Evolutionary conservation across 768 basidiomycete species (phyloP).

Genomic region (Sistotremastrum suecicum): DNA sequence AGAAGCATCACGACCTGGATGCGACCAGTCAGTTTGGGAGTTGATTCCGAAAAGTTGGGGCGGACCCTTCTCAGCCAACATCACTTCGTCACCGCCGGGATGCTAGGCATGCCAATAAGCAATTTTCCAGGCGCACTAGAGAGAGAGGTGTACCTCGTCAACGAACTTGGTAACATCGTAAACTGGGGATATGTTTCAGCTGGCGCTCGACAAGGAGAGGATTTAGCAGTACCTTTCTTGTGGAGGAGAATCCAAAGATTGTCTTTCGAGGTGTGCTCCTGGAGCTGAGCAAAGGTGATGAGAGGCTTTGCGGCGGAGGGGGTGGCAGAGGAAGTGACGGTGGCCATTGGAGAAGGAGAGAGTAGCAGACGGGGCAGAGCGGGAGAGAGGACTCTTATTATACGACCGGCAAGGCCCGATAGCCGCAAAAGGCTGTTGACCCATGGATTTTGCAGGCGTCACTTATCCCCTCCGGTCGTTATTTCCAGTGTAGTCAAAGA

Average conservation of each 20-base stretch:
- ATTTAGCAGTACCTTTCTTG: slow-evolving; percentile 50
- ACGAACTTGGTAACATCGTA: slow-evolving; percentile 90
- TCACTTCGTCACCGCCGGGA: slow-evolving; percentile 96
- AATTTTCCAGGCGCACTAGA: neutral
- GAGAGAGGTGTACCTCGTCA: slow-evolving; percentile 57
- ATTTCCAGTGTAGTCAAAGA: neutral
- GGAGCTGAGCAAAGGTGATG: slow-evolving; percentile 62
- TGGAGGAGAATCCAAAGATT: slow-evolving; percentile 72
- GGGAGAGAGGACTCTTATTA: no score
- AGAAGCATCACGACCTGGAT: slow-evolving; percentile 80
- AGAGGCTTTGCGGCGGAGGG: slow-evolving; percentile 21
- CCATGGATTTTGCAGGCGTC: no score
- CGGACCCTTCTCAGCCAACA: slow-evolving; percentile 82
- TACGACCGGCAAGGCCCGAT: no score
- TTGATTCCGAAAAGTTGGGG: slow-evolving; percentile 9
- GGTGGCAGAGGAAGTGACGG: slow-evolving; percentile 6
- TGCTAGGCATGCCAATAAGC: slow-evolving; percentile 38
- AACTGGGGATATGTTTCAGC: slow-evolving; percentile 36
- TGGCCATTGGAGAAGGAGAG: neutral
- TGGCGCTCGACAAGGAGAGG: slow-evolving; percentile 1
- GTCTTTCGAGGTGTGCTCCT: slow-evolving; percentile 60
- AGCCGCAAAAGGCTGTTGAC: no score
- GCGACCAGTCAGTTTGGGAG: slow-evolving; percentile 2
- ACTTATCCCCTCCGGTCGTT: neutral
- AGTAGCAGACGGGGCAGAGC: no score